Evolutionary conservation across 140 eudicot genomes (phyloP), one percentile per base, ranked within the genome.

Genomic region (Erigeron philadelphicus): DNA sequence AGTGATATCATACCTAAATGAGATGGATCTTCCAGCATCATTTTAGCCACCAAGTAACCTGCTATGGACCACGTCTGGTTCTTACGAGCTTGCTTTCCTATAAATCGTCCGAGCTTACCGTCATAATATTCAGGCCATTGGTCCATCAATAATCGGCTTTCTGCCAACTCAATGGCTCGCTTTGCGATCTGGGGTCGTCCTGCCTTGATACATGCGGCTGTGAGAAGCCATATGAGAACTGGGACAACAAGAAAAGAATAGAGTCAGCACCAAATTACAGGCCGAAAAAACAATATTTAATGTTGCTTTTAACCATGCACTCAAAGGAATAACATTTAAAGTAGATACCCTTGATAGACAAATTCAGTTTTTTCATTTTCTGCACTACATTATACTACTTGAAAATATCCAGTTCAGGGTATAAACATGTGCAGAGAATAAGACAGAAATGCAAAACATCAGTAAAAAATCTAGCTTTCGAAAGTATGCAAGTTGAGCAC

Each of bases 1-100:
- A 89, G 82, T n/a, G 96, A 82, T 35, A 89, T 84, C 96, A 89
- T 89, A n/a, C 92, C 95, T 79, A 90, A 75, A 79, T 90, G 97
- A 45, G 97, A 87, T 4, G 97, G 95, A 79, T 90, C 97, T 72
- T 90, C 97, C 16, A 90, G 89, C 95, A 90, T 81, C 95, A 90
- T 87, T 66, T 84, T 90, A 6, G 95, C 97, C 67, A 90, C 97
- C 81, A 90, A 73, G 71, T 90, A 90, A 61, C 97, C 95, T 3
- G 97, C 97, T 19, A 90, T 81, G 11, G 97, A 90, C 97, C 97
- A 90, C 7, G 97, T 90, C 75, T 90, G 97, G 83, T 75, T 74
- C 71, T 90, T 90, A 0, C 97, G 90, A 3, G 97, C 87, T 62
- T 90, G 97, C 81, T 90, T 90, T 6, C 97, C 97, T 3, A 87